A percentile compares a stretch with the other conserved stretches of the same genome.
Evolutionary conservation across 192 early-diverging fungal species (phyloP).

Genomic region (Coemansia sp.): DNA sequence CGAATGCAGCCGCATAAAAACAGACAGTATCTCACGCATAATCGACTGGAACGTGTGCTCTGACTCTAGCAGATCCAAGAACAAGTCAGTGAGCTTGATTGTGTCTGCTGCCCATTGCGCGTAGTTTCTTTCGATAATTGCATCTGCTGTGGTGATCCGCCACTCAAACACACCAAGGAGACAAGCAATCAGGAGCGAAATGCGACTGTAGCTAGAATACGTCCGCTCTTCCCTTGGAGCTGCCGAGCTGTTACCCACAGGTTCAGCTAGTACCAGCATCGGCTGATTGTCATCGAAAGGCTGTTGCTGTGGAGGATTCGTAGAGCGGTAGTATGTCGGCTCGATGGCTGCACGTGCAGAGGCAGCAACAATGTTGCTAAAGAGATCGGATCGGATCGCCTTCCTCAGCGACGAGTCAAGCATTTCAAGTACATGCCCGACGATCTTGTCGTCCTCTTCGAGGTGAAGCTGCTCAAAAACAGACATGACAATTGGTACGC

Average conservation of each 20-base stretch:
- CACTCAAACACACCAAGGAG: slow-evolving; percentile 30
- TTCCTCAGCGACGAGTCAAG: slow-evolving; percentile 19
- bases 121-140: slow-evolving; percentile 17
- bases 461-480: slow-evolving; percentile 39
- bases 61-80: slow-evolving; percentile 42
- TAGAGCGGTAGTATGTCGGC: slow-evolving; percentile 17
- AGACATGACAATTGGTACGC: slow-evolving; percentile 34
- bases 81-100: slow-evolving; percentile 32
- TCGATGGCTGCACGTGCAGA: slow-evolving; percentile 31
- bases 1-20: slow-evolving; percentile 45
- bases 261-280: slow-evolving; percentile 6
- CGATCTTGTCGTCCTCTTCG: slow-evolving; percentile 35
- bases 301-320: slow-evolving; percentile 5
- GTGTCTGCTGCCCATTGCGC: slow-evolving; percentile 23
- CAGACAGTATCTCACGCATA: slow-evolving; percentile 37
- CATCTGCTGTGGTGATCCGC: slow-evolving; percentile 40
- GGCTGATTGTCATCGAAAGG: not conserved
- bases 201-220: slow-evolving; percentile 31
- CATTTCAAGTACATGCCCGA: slow-evolving; percentile 32
- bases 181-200: slow-evolving; percentile 21
- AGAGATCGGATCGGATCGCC: slow-evolving; percentile 14
- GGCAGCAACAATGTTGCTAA: slow-evolving; percentile 15
- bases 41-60: slow-evolving; percentile 35
- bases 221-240: slow-evolving; percentile 11
- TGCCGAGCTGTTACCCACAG: not conserved